Evolutionary conservation across 1,139 yeast genomes (phyloP), one percentile per base, ranked within the genome.

Genomic region (Geotrichum phurueaensis): DNA sequence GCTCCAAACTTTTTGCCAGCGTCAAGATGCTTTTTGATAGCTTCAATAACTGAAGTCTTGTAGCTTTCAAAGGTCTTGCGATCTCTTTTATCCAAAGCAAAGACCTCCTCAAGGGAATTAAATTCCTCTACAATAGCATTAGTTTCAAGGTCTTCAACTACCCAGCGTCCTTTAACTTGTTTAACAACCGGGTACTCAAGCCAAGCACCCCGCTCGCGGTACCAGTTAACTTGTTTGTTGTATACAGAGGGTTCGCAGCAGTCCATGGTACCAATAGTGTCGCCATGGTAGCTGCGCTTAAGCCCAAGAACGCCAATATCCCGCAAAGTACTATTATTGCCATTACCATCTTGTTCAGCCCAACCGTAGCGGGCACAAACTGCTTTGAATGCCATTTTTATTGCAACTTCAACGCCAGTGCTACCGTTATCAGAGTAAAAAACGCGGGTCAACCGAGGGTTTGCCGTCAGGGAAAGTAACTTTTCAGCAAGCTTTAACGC

Each of bases 381-480:
- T 0, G 72, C 66, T 49, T 68, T 68, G 45, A 70, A 60, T 5
- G 72, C 73, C 72, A 69, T 69, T 57, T 70, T 70, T 7, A 69
- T 57, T 2, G 71, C 71, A 15, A 70, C 71, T 57, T 70, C 73
- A 23, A 70, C 65, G 18, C 68, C 72, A 27, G 73, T 70, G 20
- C 70, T 65, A 13, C 73, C 73, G 54, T 70, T 69, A 59, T 70
- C 73, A 20, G 71, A 67, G 56, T 68, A 70, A 53, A 68, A 70
- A 6, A 68, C 72, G 7, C 71, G 62, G 22, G 53, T 47, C 2
- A 68, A 58, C 31, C 70, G 59, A 7, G 66, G 64, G 52, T 68
- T 68, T 18, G 63, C 60, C 18, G 66, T 56, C 13, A 61, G 50
- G 13, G 43, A 54, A 9, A 69, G 57, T 22, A 70, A 47, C 10